Evolutionary conservation across 225 moss, liverwort and hornwort genomes (phyloP).

Genomic region (Physcomitrellopsis africana): DNA sequence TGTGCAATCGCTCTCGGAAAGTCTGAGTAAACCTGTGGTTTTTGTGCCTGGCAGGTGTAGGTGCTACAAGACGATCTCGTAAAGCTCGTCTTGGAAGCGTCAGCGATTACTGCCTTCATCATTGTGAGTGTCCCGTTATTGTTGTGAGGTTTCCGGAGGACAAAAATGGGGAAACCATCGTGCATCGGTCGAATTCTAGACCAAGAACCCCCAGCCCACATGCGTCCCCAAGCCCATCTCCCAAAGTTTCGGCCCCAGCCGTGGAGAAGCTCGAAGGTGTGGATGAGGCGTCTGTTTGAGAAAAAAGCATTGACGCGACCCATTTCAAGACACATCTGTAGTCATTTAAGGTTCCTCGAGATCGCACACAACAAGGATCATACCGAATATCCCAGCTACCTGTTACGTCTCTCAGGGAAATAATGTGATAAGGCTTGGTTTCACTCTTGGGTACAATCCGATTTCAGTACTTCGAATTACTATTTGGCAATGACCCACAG

Average conservation of each 20-base stretch:
- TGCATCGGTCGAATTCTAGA: constrained; percentile 55
- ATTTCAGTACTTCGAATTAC: no score
- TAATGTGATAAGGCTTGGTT: no score
- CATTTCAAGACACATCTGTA: no score
- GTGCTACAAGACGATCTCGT: constrained; percentile 59
- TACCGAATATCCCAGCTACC: no score
- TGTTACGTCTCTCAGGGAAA: no score
- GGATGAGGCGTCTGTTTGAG: constrained; percentile 25
- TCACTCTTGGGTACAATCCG: no score
- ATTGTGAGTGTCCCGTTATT: constrained; percentile 69
- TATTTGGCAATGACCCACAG: no score
- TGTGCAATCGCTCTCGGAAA: neutral
- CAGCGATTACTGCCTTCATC: constrained; percentile 69
- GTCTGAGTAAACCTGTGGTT: constrained; percentile 25
- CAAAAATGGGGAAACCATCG: constrained; percentile 53
- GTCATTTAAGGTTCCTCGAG: no score
- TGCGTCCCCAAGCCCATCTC: constrained; percentile 44
- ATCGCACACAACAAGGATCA: no score
- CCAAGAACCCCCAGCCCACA: constrained; percentile 60
- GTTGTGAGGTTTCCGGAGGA: constrained; percentile 67
- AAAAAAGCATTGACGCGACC: neutral
- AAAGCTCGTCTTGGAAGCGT: constrained; percentile 71
- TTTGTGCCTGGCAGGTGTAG: constrained; percentile 45
- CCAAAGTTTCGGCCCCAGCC: constrained; percentile 37
- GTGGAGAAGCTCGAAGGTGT: constrained; percentile 31